These are phyloP conservation scores for Gracilaria caudata DNA, from an alignment of 23 red algal genomes.

Conservation along the genomic window DNA sequence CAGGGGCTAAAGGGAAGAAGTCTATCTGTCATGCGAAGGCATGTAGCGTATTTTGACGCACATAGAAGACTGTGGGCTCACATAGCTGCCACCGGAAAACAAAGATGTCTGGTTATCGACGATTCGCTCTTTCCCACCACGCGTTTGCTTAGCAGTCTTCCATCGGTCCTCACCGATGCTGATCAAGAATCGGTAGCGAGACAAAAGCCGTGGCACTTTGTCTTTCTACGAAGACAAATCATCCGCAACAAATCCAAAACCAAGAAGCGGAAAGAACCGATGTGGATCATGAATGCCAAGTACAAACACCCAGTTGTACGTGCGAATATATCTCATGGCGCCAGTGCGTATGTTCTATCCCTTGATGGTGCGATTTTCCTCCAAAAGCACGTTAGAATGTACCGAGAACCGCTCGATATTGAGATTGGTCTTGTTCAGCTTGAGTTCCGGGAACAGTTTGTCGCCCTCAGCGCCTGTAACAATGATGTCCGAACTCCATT, in stretches of 20 bases:
- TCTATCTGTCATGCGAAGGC: slow-evolving; percentile 25
- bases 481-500: slow-evolving; percentile 33
- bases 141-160: slow-evolving; percentile 40
- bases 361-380: slow-evolving; percentile 71
- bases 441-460: slow-evolving; percentile 60
- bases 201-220: slow-evolving; percentile 75
- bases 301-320: slow-evolving; percentile 52
- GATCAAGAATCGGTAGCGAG: slow-evolving; percentile 69
- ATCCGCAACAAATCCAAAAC: neutral
- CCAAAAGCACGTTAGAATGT: slow-evolving; percentile 52
- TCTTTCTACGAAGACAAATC: slow-evolving; percentile 70
- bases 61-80: slow-evolving; percentile 58
- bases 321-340: slow-evolving; percentile 70
- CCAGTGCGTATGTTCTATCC: slow-evolving; percentile 68
- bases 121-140: slow-evolving; percentile 59
- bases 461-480: slow-evolving; percentile 76
- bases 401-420: slow-evolving; percentile 78
- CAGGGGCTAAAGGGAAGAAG: neutral
- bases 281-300: slow-evolving; percentile 49
- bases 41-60: slow-evolving; percentile 48
- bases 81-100: slow-evolving; percentile 13
- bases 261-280: slow-evolving; percentile 32
- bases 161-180: slow-evolving; percentile 33
- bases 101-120: slow-evolving; percentile 65
- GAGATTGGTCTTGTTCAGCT: slow-evolving; percentile 71